These are phyloP conservation scores for Neurospora terricola DNA, from an alignment of 495 filamentous ascomycete genomes.

Conservation along the genomic window DNA sequence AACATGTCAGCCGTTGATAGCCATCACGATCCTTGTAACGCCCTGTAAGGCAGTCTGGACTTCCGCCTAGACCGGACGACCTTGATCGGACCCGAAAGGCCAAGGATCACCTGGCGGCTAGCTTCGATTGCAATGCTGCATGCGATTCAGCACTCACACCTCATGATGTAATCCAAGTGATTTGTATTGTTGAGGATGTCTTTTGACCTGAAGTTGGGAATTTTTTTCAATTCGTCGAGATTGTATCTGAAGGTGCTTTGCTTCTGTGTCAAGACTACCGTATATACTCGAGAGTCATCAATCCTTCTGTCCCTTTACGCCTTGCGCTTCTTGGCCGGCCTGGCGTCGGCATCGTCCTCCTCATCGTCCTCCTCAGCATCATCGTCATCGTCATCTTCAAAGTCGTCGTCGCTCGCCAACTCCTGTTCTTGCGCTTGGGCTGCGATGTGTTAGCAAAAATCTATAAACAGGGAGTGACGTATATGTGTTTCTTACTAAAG, in stretches of 20 bases:
- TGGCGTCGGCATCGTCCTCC: conserved; percentile 26
- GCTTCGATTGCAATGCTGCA: background rate
- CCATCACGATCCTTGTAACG: background rate
- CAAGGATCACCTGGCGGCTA: background rate
- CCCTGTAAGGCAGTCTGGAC: background rate
- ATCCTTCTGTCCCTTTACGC: conserved; percentile 9
- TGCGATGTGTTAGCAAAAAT: conserved; percentile 17
- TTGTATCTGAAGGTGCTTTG: background rate
- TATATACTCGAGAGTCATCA: background rate
- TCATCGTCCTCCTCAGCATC: conserved; percentile 35
- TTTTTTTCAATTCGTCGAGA: background rate
- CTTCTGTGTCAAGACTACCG: background rate
- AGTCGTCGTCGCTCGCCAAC: conserved; percentile 45
- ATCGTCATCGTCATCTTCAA: conserved; percentile 43
- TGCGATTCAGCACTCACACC: background rate
- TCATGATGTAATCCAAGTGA: background rate
- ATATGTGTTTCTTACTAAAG: conserved; percentile 60
- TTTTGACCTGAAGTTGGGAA: background rate
- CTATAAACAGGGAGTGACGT: background rate
- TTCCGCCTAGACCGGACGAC: background rate
- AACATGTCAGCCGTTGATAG: background rate
- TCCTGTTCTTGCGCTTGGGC: conserved; percentile 54
- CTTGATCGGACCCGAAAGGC: background rate
- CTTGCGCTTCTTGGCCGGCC: conserved; percentile 38
- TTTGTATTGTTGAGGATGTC: background rate